Base-by-base conservation (phyloP, 768 basidiomycete genomes). In the Mycena latifolia region DNA sequence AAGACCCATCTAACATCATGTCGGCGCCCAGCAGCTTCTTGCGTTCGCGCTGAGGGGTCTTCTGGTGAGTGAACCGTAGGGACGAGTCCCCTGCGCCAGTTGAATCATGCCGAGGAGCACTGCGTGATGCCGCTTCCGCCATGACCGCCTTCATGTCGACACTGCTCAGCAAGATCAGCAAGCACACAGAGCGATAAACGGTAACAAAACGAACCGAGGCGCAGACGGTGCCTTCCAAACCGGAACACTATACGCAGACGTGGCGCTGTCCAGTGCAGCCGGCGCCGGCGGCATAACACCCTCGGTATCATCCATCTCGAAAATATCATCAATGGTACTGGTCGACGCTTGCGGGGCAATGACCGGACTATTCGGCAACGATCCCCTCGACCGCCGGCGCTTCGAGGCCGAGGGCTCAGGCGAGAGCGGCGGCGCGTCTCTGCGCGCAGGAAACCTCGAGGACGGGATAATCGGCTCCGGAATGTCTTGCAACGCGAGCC, bases 91-190 rank as follows among this genome's bases (percentile, higher is more conserved):
- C 50, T 17, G 60, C 55, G 20, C 27, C 50, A 27, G 29, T 28
- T 20, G 69, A 39, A 37, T 61, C 55, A 68, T 47, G 69, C 57
- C 29, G 69, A 51, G 37, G 71, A 65, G 46, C 47, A 51, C 22
- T 52, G 17, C 17, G 59, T 25, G 24, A 63, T 3, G 82, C 88
- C 1, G 90, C 86, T 76, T 96, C 96, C 0, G 91, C 93, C 87
- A 98, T 94, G 62, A 98, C 87, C 18, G 86, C 78, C 71, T 91
- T 92, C 86, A 98, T 90, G 73, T 97, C 93, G 15, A 90, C 87
- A 25, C 92, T 95, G 65, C 11, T 66, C 25, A 25, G 8, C 24
- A 45, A n/a, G 41, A 61, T 70, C 37, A 18, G 53, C 63, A 41
- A 27, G 66, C 73, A 52, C 12, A 22, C 4, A 55, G 35, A 70